phyloP scores from a whole-genome alignment of 306 rosid genomes.

The Cicer yamashitae region DNA sequence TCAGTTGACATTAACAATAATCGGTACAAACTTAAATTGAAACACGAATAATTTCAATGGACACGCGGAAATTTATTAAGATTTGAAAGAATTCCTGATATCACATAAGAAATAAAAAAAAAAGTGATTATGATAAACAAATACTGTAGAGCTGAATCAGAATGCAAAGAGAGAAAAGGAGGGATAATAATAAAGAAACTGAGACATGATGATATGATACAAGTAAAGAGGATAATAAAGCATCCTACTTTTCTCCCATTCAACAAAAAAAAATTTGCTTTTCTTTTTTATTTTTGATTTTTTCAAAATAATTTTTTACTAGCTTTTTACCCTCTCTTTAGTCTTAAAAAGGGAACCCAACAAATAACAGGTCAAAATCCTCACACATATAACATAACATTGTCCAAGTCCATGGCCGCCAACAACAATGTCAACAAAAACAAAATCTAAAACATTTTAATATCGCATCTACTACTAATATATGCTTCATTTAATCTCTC shows the following conservation, averaged over 20 bases:
- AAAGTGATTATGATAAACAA: too few species aligned
- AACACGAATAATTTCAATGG: too few species aligned
- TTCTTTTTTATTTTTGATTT: constrained; percentile 38
- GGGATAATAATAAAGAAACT: constrained; percentile 33
- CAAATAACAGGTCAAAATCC: constrained; percentile 58
- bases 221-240: constrained; percentile 47
- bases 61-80: too few species aligned
- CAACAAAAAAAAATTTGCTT: constrained; percentile 52
- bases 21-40: too few species aligned
- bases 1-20: too few species aligned
- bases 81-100: too few species aligned
- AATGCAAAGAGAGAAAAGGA: background rate
- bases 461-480: constrained; percentile 5
- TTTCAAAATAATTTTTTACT: constrained; percentile 31
- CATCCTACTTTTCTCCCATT: constrained; percentile 48
- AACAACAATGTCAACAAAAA: constrained; percentile 31
- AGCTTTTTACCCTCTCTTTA: constrained; percentile 52
- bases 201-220: constrained; percentile 46
- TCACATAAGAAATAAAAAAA: too few species aligned
- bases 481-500: background rate
- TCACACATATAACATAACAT: background rate
- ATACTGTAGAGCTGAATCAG: background rate
- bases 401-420: constrained; percentile 63
- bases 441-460: constrained; percentile 35
- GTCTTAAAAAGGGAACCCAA: constrained; percentile 34